Evolutionary conservation across 345 rosid species (phyloP).

Genomic region (Clarkia xantiana): DNA sequence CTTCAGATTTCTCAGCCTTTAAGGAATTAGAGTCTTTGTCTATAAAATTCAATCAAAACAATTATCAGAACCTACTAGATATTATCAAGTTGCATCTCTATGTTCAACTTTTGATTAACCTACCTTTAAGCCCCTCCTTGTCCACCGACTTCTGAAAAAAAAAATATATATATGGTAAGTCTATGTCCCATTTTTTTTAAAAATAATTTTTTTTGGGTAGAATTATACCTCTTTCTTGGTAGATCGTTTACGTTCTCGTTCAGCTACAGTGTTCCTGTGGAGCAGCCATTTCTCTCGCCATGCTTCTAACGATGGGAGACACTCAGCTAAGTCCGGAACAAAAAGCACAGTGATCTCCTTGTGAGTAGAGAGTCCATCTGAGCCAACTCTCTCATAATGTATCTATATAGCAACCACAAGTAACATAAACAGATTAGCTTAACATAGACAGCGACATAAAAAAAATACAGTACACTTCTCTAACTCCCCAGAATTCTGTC

Average conservation of each 20-base stretch:
- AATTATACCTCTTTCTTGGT: slow-evolving; percentile 38
- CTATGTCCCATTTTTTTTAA: slow-evolving; percentile 3
- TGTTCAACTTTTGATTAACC: slow-evolving; percentile 6
- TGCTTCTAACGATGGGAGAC: slow-evolving; percentile 66
- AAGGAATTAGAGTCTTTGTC: slow-evolving; percentile 23
- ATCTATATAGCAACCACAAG: slow-evolving; percentile 29
- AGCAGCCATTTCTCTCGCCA: slow-evolving; percentile 80
- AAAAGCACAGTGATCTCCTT: slow-evolving; percentile 79
- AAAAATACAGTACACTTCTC: too few relatives aligned
- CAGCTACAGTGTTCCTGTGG: slow-evolving; percentile 55
- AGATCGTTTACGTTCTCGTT: slow-evolving; percentile 45
- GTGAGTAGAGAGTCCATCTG: slow-evolving; percentile 73
- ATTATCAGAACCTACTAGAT: slow-evolving; percentile 1
- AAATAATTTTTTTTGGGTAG: background rate
- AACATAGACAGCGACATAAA: background rate
- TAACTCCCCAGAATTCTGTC: too few relatives aligned
- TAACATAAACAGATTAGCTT: slow-evolving; percentile 2
- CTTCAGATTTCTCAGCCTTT: slow-evolving; percentile 22
- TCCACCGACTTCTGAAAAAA: slow-evolving; percentile 35
- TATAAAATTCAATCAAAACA: slow-evolving; percentile 4
- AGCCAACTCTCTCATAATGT: slow-evolving; percentile 80
- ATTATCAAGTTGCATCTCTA: background rate
- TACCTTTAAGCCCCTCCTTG: slow-evolving; percentile 47
- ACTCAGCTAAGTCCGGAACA: slow-evolving; percentile 86
- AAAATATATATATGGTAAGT: background rate